Conservation (phyloP, 192 early-diverging fungal species). For the Endogone sp. region DNA sequence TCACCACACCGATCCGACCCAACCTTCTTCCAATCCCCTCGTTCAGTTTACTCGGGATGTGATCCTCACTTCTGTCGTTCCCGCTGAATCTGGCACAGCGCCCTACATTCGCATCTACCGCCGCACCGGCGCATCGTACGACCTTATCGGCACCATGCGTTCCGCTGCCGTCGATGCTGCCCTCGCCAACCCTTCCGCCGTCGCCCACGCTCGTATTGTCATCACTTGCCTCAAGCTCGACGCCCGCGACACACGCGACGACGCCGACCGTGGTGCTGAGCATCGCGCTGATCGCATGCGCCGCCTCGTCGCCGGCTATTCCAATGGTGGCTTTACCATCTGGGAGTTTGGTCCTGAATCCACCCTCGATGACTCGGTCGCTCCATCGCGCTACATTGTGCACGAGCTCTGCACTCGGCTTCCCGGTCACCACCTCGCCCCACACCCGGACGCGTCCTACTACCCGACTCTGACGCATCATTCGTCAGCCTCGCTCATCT, state of each 20-base stretch:
- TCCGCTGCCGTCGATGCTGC: background rate
- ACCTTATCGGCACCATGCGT: background rate
- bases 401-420: background rate
- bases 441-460: background rate
- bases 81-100: background rate
- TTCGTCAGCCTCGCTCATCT: slow-evolving; percentile 4
- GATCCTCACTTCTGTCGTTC: slow-evolving; percentile 16
- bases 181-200: background rate
- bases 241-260: slow-evolving; percentile 6
- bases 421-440: background rate
- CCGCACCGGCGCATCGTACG: background rate
- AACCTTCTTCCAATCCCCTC: slow-evolving; percentile 22
- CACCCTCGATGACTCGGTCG: background rate
- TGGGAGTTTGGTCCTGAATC: slow-evolving; percentile 18
- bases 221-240: slow-evolving; percentile 21
- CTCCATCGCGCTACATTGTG: background rate
- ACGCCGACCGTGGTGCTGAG: background rate
- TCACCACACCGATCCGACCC: background rate
- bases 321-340: slow-evolving; percentile 29
- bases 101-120: background rate
- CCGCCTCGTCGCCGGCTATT: slow-evolving; percentile 32
- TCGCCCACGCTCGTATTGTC: background rate
- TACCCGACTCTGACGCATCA: background rate
- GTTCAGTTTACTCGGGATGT: slow-evolving; percentile 31
- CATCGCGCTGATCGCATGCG: background rate